Base-by-base conservation (phyloP, 148 eudicot genomes). In the Spergularia bocconei region DNA sequence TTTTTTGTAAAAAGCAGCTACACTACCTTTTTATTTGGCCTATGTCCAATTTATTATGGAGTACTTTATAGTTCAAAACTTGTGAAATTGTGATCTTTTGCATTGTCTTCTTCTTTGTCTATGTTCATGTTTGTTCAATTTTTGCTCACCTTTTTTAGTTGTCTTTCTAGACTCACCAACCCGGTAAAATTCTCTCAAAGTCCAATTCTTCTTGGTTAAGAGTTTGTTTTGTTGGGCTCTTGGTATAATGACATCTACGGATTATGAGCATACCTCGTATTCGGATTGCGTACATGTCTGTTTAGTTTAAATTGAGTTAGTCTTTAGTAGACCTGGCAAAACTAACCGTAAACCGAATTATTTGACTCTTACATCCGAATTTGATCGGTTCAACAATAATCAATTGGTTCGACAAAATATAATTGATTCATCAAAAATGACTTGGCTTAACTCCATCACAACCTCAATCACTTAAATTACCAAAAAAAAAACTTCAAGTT, bases 121-220 rank as follows among this genome's bases (percentile, higher is more conserved):
- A 57, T n/a, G 33, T 19, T 48, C 7, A 41, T 41, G 23, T 66
- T 66, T 6, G 48, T n/a, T 41, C 53, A 8, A 7, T 11, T 41
- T 66, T 44, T 67, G 14, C 48, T 50, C 38, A 6, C 25, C 39
- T 39, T 69, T 69, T 69, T 53, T 2, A 52, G 72, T 69, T 69
- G 72, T 69, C 60, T 53, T 69, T 69, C 20, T 25, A 69, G 44
- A 53, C 72, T 69, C 55, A 68, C 36, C 71, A 68, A 68, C 71
- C 21, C 47, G 52, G 14, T 6, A 25, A 47, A 16, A 12, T 53
- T 69, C 33, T 53, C 2, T 11, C 29, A 4, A 21, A 25, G 16
- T 69, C 44, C 58, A 69, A 69, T 52, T 69, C 72, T 69, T 69
- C 72, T 25, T 25, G 41, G 72, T 54, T 52, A 69, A 69, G 72